Percentiles rank a stretch among this genome's conserved stretches.
Conservation (phyloP, 1,139 yeast genomes). For the Nakaseomyces sp. region DNA sequence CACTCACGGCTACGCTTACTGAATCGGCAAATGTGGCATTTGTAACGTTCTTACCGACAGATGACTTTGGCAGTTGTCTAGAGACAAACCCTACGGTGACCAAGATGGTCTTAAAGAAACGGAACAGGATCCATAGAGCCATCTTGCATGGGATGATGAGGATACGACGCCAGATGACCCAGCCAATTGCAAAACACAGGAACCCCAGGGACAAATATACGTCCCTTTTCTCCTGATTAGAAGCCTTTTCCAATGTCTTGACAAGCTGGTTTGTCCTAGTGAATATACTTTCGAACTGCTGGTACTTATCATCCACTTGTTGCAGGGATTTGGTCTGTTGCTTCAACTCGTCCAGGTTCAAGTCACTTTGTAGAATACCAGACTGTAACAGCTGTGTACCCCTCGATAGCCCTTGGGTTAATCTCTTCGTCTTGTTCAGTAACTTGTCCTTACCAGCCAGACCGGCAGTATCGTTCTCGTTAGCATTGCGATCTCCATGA, state of each 20-base stretch:
- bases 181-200: conserved; percentile 39
- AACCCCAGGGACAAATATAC: conserved; percentile 47
- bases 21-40: conserved; percentile 4
- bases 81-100: conserved; percentile 26
- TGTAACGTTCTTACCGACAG: background rate
- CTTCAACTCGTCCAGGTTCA: conserved; percentile 49
- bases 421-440: conserved; percentile 30
- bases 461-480: background rate
- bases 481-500: background rate
- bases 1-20: conserved; percentile 15
- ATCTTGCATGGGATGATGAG: conserved; percentile 43
- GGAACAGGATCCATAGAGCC: conserved; percentile 42
- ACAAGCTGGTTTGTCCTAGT: conserved; percentile 45
- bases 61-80: conserved; percentile 5
- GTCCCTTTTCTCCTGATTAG: conserved; percentile 44
- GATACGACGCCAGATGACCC: conserved; percentile 52
- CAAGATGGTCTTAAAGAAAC: conserved; percentile 33
- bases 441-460: conserved; percentile 29
- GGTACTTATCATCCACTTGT: conserved; percentile 39
- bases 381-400: conserved; percentile 41
- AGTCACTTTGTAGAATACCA: conserved; percentile 49
- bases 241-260: conserved; percentile 41
- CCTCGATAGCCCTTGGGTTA: conserved; percentile 32
- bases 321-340: conserved; percentile 46
- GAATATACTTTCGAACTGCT: conserved; percentile 40